Evolutionary conservation across 1,284 basidiomycete species (phyloP), one percentile per base, ranked within the genome.

Genomic region (Gymnopus androsaceus): DNA sequence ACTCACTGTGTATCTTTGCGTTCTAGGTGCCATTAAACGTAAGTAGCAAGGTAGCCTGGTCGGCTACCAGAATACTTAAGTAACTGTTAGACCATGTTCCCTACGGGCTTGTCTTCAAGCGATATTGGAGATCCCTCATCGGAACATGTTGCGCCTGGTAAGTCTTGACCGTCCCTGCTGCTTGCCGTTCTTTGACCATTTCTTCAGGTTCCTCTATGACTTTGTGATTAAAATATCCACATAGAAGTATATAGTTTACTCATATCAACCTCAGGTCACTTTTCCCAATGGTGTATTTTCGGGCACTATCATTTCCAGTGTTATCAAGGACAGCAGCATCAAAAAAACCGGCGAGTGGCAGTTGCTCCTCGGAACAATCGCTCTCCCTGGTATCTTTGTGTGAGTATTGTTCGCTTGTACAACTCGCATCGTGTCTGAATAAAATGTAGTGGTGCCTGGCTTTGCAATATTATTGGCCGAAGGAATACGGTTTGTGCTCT

Each of bases 211-310:
- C 69, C 73, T 88, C 46, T 91, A 89, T 65, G 88, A 90, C 68
- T 88, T 88, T 56, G 85, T 84, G 63, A 64, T 75, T 62, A 45
- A 38, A 50, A 25, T 25, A 37, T 23, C 15, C n/a, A 21, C 5
- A 41, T 21, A 8, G 25, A 44, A 17, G 5, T 34, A 14, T 45
- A 17, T n/a, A 33, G 12, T 28, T 17, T 17, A 17, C 14, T n/a
- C 14, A 30, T 38, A n/a, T 49, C n/a, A 28, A 31, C 30, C 25
- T 54, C 45, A 83, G 80, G 77, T 90, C 25, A 83, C 84, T 1
- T 90, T 89, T 67, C 87, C 89, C 0, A 89, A 89, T 63, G 84
- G 84, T n/a, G 79, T 84, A 2, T 85, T 84, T 64, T 82, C 83
- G 36, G 84, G 80, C 14, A 81, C 81, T 11, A 87, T 88, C 57